Conservation (phyloP, 1,284 basidiomycete species). For the Sporisorium iseilematis-ciliati region DNA sequence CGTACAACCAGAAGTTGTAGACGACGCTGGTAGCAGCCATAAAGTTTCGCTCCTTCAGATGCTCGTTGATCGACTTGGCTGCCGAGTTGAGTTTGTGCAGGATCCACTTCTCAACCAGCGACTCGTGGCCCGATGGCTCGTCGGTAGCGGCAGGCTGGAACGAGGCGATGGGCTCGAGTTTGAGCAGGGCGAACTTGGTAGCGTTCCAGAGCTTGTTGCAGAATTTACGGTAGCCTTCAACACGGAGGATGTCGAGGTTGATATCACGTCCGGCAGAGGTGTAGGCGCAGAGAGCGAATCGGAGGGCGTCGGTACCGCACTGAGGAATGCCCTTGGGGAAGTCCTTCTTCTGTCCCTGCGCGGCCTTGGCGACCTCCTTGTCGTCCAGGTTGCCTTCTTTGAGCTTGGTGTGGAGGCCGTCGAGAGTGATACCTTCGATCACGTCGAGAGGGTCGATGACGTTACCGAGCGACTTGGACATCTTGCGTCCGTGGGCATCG, state of each 20-base stretch:
- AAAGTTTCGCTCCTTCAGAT: conserved; percentile 87
- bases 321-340: conserved; percentile 99
- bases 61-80: conserved; percentile 80
- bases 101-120: conserved; percentile 94
- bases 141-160: conserved; percentile 57
- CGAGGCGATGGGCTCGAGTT: conserved; percentile 63
- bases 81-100: conserved; percentile 92
- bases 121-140: conserved; percentile 88
- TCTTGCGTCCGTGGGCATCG: conserved; percentile 97
- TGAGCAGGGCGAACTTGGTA: conserved; percentile 85
- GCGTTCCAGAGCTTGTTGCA: conserved; percentile 99
- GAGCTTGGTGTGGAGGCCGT: conserved; percentile 88
- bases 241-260: conserved; percentile 86
- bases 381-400: conserved; percentile 93
- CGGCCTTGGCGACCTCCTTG: conserved; percentile 91
- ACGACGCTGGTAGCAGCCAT: conserved; percentile 87
- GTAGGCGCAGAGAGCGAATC: conserved; percentile 95
- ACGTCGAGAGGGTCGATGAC: conserved; percentile 98
- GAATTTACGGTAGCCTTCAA: conserved; percentile 98
- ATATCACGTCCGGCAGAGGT: conserved; percentile 76
- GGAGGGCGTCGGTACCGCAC: conserved; percentile 95
- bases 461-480: conserved; percentile 98
- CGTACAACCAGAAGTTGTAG: conserved; percentile 98
- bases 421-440: conserved; percentile 86
- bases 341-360: conserved; percentile 96